A percentile compares a stretch with the other conserved stretches of the same genome.
phyloP scores from a whole-genome alignment of 2,329 filamentous ascomycete genomes.

The Colletotrichum destructivum region DNA sequence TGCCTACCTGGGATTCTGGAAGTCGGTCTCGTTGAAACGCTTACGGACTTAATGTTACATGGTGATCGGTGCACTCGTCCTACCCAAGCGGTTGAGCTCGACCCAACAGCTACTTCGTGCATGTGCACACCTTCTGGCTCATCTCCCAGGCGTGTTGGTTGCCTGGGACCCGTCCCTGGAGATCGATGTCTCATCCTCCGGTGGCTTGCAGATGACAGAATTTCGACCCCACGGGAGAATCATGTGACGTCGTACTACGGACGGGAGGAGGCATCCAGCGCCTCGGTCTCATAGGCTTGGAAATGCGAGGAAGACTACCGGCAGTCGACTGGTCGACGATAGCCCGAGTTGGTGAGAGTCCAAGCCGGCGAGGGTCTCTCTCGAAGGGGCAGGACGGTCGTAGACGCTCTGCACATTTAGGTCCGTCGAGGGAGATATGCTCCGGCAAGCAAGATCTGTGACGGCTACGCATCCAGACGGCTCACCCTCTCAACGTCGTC shows the following conservation, averaged over 20 bases:
- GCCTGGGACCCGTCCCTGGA: background rate
- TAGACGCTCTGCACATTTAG: background rate
- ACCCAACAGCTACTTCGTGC: constrained; percentile 18
- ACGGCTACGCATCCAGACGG: background rate
- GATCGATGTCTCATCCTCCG: constrained; percentile 15
- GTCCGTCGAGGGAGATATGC: background rate
- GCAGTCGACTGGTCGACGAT: background rate
- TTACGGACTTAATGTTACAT: constrained; percentile 6
- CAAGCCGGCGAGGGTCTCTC: no score
- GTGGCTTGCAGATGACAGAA: constrained; percentile 33
- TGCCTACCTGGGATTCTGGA: constrained; percentile 55
- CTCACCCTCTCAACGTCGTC: background rate
- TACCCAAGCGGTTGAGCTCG: constrained; percentile 13
- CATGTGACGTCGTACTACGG: constrained; percentile 34
- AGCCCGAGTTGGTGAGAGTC: no score
- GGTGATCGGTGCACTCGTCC: constrained; percentile 19
- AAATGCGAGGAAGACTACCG: background rate
- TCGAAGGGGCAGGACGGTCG: background rate
- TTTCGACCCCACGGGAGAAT: constrained; percentile 18
- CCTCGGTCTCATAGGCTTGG: constrained; percentile 1
- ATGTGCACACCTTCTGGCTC: constrained; percentile 16
- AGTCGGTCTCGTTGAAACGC: constrained; percentile 42
- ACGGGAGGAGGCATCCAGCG: background rate
- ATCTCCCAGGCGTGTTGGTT: constrained; percentile 1
- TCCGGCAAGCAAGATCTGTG: background rate